These are phyloP conservation scores for Pythium aphanidermatum DNA, from an alignment of 352 stramenopile genomes.

Conservation along the genomic window DNA sequence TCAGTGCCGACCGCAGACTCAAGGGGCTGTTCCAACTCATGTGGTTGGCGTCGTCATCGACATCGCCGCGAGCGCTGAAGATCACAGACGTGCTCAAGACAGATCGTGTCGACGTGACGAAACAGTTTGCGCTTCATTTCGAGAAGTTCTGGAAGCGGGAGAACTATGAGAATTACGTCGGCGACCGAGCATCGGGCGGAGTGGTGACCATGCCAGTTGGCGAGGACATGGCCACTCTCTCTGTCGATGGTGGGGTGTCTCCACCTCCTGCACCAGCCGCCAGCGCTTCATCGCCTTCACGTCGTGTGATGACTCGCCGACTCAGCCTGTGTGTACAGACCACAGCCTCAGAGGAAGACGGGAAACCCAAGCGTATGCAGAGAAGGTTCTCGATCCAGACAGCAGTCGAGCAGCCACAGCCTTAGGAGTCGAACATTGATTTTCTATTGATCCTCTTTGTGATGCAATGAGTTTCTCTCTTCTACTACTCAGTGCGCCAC, in stretches of 20 bases:
- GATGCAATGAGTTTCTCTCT: background rate
- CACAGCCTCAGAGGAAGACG: constrained; percentile 5
- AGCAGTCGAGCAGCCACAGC: no score
- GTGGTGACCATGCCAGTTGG: background rate
- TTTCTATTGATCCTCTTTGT: constrained; percentile 6
- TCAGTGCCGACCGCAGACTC: constrained; percentile 40
- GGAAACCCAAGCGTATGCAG: constrained; percentile 26
- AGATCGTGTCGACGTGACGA: constrained; percentile 50
- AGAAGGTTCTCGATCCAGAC: constrained; percentile 39
- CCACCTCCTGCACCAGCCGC: background rate
- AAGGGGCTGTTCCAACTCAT: constrained; percentile 82
- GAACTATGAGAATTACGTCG: constrained; percentile 65
- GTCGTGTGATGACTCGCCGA: constrained; percentile 20
- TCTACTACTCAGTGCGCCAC: constrained; percentile 1
- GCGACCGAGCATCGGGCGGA: constrained; percentile 19
- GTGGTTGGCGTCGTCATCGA: constrained; percentile 63
- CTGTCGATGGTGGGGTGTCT: background rate
- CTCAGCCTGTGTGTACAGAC: constrained; percentile 43
- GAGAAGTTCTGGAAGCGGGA: constrained; percentile 81
- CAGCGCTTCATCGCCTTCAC: constrained; percentile 5
- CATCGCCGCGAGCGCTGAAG: constrained; percentile 43
- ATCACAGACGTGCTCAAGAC: constrained; percentile 71
- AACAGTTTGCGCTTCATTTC: constrained; percentile 63
- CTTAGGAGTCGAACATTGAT: constrained; percentile 2
- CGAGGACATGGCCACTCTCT: background rate